Evolutionary conservation across 2,329 filamentous ascomycete genomes (phyloP).

Genomic region (Coniochaeta hoffmannii): DNA sequence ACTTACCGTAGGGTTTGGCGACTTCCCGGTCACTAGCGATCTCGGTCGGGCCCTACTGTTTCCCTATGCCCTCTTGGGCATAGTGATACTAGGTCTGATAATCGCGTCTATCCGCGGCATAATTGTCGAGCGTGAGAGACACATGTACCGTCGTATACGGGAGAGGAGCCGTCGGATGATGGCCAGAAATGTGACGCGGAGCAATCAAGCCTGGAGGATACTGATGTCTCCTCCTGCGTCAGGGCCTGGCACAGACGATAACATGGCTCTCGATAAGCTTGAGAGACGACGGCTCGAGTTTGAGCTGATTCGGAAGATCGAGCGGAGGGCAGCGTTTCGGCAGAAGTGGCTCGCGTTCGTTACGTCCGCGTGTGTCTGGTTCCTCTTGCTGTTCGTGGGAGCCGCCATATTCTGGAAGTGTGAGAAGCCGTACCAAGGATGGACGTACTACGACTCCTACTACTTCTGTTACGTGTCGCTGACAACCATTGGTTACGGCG

Average conservation of each 20-base stretch:
- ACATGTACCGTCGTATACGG: conserved; percentile 47
- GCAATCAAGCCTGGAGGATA: conserved; percentile 37
- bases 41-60: conserved; percentile 66
- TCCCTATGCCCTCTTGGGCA: conserved; percentile 75
- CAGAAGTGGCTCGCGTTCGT: conserved; percentile 68
- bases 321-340: conserved; percentile 54
- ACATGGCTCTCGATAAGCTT: conserved; percentile 33
- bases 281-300: conserved; percentile 65
- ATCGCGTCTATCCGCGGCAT: conserved; percentile 69
- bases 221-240: conserved; percentile 21
- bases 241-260: not conserved
- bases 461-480: conserved; percentile 84
- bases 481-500: conserved; percentile 82
- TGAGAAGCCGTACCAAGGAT: conserved; percentile 46
- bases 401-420: conserved; percentile 61
- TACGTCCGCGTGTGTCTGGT: conserved; percentile 60
- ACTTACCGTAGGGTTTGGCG: conserved; percentile 57
- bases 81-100: conserved; percentile 78
- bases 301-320: conserved; percentile 75
- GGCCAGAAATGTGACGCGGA: conserved; percentile 35
- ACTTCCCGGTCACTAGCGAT: conserved; percentile 38
- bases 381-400: conserved; percentile 72
- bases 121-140: conserved; percentile 48
- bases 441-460: conserved; percentile 72
- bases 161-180: conserved; percentile 48